Percentiles rank a stretch among this genome's conserved stretches.
Conservation (phyloP, 2,329 filamentous ascomycete genomes). For the Huntiella moniliformis region DNA sequence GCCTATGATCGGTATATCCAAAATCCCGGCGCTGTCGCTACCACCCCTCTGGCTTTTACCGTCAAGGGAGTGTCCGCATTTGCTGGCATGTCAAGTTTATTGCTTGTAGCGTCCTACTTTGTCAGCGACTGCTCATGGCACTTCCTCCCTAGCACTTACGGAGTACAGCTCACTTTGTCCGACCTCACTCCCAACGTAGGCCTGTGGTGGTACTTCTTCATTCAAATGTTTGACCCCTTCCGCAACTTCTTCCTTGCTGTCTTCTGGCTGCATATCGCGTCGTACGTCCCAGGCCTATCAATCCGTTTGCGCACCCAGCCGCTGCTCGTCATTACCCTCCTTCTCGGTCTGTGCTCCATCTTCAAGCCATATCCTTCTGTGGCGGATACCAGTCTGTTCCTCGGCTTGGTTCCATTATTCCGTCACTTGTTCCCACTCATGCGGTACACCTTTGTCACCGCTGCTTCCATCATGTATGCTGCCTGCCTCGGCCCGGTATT, state of each 20-base stretch:
- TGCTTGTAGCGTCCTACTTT: constrained; percentile 54
- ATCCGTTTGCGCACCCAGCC: constrained; percentile 72
- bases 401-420: constrained; percentile 68
- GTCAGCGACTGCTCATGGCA: constrained; percentile 67
- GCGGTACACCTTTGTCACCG: constrained; percentile 78
- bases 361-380: constrained; percentile 97
- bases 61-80: constrained; percentile 34
- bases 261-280: constrained; percentile 88
- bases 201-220: constrained; percentile 99
- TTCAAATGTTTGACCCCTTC: constrained; percentile 98
- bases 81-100: constrained; percentile 31
- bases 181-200: constrained; percentile 91
- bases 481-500: constrained; percentile 83
- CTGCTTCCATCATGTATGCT: constrained; percentile 69
- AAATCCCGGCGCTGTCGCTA: constrained; percentile 16
- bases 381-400: constrained; percentile 70
- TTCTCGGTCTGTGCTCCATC: constrained; percentile 77
- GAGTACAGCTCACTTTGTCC: constrained; percentile 74
- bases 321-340: constrained; percentile 63
- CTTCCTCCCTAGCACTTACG: constrained; percentile 77
- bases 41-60: constrained; percentile 29
- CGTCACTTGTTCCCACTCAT: constrained; percentile 86
- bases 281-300: constrained; percentile 73
- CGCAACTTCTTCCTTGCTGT: constrained; percentile 91
- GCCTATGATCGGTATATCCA: constrained; percentile 47